Evolutionary conservation across 257 asterid genomes (phyloP).

Genomic region (Nicotiana obtusifolia): DNA sequence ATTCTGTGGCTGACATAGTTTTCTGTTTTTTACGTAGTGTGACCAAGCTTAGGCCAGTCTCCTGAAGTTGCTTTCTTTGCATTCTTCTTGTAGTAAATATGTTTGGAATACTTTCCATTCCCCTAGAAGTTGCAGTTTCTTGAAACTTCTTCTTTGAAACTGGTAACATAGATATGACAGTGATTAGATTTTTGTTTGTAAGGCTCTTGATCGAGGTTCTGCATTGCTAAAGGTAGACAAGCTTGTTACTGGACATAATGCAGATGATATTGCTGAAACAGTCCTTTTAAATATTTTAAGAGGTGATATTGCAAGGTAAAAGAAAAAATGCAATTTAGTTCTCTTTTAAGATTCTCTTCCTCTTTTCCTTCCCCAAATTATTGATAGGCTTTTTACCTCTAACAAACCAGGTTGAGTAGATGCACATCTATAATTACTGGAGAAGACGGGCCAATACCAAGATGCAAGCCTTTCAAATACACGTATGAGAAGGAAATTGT

Average conservation of each 20-base stretch:
- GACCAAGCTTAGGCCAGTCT: not conserved
- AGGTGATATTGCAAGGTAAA: conserved; percentile 98
- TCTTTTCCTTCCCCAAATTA: conserved; percentile 5
- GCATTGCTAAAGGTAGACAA: conserved; percentile 89
- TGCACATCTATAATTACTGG: conserved; percentile 89
- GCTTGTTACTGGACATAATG: conserved; percentile 96
- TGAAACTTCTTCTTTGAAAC: not conserved
- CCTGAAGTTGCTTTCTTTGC: not conserved
- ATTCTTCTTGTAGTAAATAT: not conserved
- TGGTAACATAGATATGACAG: not conserved
- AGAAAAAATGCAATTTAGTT: not conserved
- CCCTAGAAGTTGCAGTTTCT: not conserved
- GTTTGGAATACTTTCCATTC: not conserved
- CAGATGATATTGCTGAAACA: conserved; percentile 98
- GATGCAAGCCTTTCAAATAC: conserved; percentile 99
- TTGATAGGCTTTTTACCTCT: conserved; percentile 2
- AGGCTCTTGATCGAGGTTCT: conserved; percentile 99
- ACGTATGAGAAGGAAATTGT: conserved; percentile 98
- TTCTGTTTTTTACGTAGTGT: not conserved
- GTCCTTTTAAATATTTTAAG: conserved; percentile 89
- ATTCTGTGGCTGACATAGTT: not conserved
- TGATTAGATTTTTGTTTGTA: conserved; percentile 16
- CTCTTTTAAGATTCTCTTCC: not conserved
- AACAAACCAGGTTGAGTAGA: conserved; percentile 68
- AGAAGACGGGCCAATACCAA: conserved; percentile 98